phyloP scores from a whole-genome alignment of 148 eudicot genomes.

The Cornus controversa region DNA sequence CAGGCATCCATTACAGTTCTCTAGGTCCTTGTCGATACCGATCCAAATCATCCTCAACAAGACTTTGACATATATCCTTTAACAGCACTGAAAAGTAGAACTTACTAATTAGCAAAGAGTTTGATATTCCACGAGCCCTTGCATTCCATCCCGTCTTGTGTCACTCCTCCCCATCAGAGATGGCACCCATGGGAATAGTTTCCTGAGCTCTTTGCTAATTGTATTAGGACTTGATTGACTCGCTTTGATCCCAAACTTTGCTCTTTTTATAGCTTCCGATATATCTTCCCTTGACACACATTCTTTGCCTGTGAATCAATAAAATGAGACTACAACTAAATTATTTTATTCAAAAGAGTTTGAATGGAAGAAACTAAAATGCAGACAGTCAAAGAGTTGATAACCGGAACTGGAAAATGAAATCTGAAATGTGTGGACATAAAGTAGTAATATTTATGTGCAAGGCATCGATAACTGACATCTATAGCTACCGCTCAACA shows the following conservation, averaged over 20 bases:
- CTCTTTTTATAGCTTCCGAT: slow-evolving; percentile 93
- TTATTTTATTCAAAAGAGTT: background rate
- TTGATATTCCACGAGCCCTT: slow-evolving; percentile 80
- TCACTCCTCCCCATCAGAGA: slow-evolving; percentile 52
- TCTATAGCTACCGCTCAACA: too few relatives aligned
- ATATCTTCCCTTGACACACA: slow-evolving; percentile 83
- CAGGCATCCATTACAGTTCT: too few relatives aligned
- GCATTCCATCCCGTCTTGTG: slow-evolving; percentile 33
- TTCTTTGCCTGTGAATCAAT: slow-evolving; percentile 53
- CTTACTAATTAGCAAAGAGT: slow-evolving; percentile 54
- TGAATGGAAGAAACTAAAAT: background rate
- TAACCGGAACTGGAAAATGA: background rate
- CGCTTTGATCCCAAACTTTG: slow-evolving; percentile 79
- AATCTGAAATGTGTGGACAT: background rate
- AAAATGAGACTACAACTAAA: background rate
- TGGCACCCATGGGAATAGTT: slow-evolving; percentile 91
- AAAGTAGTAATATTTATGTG: background rate
- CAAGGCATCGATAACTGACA: too few relatives aligned
- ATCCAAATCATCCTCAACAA: background rate
- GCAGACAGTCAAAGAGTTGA: background rate
- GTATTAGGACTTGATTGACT: slow-evolving; percentile 33
- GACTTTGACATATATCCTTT: background rate
- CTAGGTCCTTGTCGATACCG: too few relatives aligned
- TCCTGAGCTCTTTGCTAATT: slow-evolving; percentile 69
- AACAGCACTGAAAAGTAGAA: background rate